phyloP scores from a whole-genome alignment of 805 yeast species.

The Starmerella lactis-condensi region DNA sequence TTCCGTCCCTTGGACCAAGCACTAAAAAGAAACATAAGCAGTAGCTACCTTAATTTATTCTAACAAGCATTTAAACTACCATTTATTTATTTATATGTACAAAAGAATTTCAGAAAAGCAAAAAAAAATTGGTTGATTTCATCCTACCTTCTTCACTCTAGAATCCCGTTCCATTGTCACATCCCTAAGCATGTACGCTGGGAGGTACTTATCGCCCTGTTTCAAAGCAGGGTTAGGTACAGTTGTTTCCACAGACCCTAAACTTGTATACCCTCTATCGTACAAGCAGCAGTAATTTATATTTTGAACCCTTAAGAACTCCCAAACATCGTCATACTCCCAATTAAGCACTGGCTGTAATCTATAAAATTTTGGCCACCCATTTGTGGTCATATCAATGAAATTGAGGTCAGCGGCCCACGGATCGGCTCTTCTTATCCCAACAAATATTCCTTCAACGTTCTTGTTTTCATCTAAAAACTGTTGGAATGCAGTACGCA shows the following conservation, averaged over 20 bases:
- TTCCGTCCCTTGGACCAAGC: too few species aligned
- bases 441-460: constrained; percentile 65
- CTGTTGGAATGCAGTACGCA: constrained; percentile 52
- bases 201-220: constrained; percentile 30
- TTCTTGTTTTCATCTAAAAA: constrained; percentile 37
- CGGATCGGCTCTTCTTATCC: constrained; percentile 78
- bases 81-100: too few species aligned
- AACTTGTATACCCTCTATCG: constrained; percentile 70
- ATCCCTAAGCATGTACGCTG: constrained; percentile 30
- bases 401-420: constrained; percentile 41
- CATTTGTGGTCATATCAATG: constrained; percentile 62
- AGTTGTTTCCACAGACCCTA: constrained; percentile 66
- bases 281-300: constrained; percentile 59
- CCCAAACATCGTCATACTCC: constrained; percentile 73
- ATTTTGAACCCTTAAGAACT: constrained; percentile 39
- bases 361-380: constrained; percentile 79
- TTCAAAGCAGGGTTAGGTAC: constrained; percentile 46
- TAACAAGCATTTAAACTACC: too few species aligned
- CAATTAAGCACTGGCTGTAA: constrained; percentile 81
- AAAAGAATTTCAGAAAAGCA: too few species aligned
- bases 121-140: too few species aligned
- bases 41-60: too few species aligned
- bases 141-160: too few species aligned
- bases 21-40: too few species aligned
- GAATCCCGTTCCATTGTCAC: constrained; percentile 48